Evolutionary conservation across 805 yeast genomes (phyloP).

Genomic region (Teunomyces panamensis): DNA sequence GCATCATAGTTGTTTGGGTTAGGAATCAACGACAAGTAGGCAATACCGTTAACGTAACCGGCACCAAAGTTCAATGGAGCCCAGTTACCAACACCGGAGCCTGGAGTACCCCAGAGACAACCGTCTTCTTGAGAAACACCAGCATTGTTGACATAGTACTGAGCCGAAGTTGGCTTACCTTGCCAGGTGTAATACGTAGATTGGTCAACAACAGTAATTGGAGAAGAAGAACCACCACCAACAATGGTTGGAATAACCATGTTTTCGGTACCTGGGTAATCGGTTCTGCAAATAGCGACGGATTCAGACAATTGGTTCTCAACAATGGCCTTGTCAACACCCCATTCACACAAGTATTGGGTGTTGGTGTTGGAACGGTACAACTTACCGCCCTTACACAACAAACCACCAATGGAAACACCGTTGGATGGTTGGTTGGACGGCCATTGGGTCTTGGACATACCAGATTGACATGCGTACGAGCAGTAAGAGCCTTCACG

Average conservation of each 20-base stretch:
- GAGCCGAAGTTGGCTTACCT: conserved; percentile 84
- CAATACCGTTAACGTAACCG: conserved; percentile 63
- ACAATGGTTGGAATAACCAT: conserved; percentile 94
- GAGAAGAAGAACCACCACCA: conserved; percentile 59
- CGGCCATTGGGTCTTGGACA: conserved; percentile 99
- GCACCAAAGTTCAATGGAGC: conserved; percentile 96
- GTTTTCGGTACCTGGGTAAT: conserved; percentile 98
- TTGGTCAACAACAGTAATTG: conserved; percentile 78
- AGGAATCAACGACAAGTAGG: conserved; percentile 89
- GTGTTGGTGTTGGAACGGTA: conserved; percentile 72
- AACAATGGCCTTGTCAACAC: conserved; percentile 65
- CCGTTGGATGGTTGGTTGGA: conserved; percentile 81
- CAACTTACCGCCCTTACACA: conserved; percentile 79
- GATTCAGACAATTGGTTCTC: conserved; percentile 58
- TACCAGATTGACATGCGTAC: conserved; percentile 97
- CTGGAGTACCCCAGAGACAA: conserved; percentile 86
- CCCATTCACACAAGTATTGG: conserved; percentile 85
- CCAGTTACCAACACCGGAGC: conserved; percentile 93
- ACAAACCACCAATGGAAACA: conserved; percentile 90
- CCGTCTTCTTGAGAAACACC: conserved; percentile 90
- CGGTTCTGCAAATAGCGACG: conserved; percentile 95
- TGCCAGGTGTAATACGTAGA: conserved; percentile 77
- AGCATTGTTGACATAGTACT: conserved; percentile 95
- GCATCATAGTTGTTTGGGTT: conserved; percentile 82
- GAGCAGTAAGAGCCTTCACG: conserved; percentile 92